Evolutionary conservation across 345 rosid genomes (phyloP), one percentile per base, ranked within the genome.

Genomic region (Gossypium stocksii): DNA sequence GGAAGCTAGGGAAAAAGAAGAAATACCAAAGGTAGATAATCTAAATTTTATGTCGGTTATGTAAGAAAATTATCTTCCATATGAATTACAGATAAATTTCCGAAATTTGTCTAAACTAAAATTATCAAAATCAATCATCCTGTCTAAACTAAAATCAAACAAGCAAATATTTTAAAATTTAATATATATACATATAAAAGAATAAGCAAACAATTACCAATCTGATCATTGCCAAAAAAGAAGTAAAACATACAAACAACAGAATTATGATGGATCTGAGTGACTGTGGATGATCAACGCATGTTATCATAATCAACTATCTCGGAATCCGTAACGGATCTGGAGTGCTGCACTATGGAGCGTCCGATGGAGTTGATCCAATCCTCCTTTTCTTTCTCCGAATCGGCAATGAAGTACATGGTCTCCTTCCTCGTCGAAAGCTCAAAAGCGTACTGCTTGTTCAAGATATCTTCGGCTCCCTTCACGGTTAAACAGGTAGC

Each of bases 301-400:
- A 82, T 82, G 85, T 79, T 82, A 74, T 86, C 91, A 44, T 89
- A 89, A 76, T 89, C 91, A 38, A 87, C 81, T 70, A 90, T 66
- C 89, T 90, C 93, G 1, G 90, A 86, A 78, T 90, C 91, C 11
- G 96, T 86, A 8, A 85, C 90, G 13, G 91, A 89, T 67, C 85
- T 86, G 23, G 93, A 90, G 84, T 83, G 90, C 84, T 89, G 93
- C 17, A 90, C 93, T 52, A 89, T 87, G 12, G 89, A 89, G 57
- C 92, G 83, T 43, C 97, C 93, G 78, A 87, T 89, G 43, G 97
- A 87, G 75, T 87, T 89, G 81, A 91, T 91, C 96, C 93, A 89
- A 27, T 89, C 91, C 82, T 91, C 93, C 79, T 89, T 91, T 76
- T 91, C 90, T 74, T 85, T 89, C 80, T 91, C 97, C 2, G 88